These are phyloP conservation scores for Hirschioporus abietinus DNA, from an alignment of 768 basidiomycete genomes.

Conservation along the genomic window DNA sequence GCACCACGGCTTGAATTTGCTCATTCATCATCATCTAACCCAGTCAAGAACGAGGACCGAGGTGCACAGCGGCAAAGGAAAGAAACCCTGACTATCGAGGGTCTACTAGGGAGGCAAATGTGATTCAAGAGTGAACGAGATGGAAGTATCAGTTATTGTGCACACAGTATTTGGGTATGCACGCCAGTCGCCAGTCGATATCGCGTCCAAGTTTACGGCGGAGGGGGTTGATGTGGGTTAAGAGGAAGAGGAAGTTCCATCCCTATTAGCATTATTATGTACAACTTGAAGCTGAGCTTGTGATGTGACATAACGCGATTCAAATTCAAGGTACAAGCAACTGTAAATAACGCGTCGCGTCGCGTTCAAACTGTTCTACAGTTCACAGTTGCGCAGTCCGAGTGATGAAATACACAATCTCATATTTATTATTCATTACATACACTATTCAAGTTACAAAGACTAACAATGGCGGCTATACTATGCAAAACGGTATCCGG, in stretches of 20 bases:
- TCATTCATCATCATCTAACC: constrained; percentile 14
- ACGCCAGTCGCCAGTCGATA: no score
- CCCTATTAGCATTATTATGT: no score
- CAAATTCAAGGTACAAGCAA: background rate
- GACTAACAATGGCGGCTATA: background rate
- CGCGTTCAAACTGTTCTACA: no score
- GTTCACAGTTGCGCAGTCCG: no score
- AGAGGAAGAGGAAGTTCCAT: background rate
- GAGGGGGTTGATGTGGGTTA: background rate
- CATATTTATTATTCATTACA: background rate
- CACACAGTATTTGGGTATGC: background rate
- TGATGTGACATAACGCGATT: background rate
- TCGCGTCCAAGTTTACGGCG: no score
- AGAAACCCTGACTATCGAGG: background rate
- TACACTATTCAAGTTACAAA: background rate
- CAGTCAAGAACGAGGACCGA: background rate
- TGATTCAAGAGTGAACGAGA: background rate
- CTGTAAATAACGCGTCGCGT: background rate
- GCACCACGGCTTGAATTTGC: constrained; percentile 24
- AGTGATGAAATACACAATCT: background rate
- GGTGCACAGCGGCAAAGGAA: background rate
- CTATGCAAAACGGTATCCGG: background rate
- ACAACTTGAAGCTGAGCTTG: background rate
- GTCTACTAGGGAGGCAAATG: background rate
- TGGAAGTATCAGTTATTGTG: background rate